Percentiles rank a stretch among this genome's conserved stretches.
These are phyloP conservation scores for Claviceps sp. DNA, from an alignment of 2,329 filamentous ascomycete species.

Conservation along the genomic window DNA sequence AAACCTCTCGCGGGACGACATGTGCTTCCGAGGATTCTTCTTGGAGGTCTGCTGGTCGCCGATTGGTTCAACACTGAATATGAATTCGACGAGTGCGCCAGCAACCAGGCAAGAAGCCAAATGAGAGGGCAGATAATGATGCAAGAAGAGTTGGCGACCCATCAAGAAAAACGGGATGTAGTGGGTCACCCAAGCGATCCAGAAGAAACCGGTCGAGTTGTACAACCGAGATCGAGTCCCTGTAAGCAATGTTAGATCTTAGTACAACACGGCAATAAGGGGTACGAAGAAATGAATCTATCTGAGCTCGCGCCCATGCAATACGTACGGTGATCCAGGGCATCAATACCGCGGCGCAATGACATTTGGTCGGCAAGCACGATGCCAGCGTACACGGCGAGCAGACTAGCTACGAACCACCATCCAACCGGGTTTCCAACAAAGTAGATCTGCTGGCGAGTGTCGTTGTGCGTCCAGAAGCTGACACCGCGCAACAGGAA, in stretches of 20 bases:
- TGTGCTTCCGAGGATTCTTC: slow-evolving; percentile 39
- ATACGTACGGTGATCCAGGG: slow-evolving; percentile 78
- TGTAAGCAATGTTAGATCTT: slow-evolving; percentile 24
- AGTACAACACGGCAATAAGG: neutral
- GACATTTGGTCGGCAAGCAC: slow-evolving; percentile 88
- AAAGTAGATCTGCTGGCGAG: slow-evolving; percentile 95
- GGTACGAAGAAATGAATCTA: neutral
- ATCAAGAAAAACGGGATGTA: slow-evolving; percentile 97
- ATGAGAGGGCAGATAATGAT: slow-evolving; percentile 94
- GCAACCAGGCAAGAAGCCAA: slow-evolving; percentile 82
- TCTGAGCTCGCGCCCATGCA: neutral
- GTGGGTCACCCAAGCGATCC: slow-evolving; percentile 93
- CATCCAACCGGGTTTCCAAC: slow-evolving; percentile 92
- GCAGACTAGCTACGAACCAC: slow-evolving; percentile 87
- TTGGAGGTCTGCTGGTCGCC: slow-evolving; percentile 30
- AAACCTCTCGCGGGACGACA: slow-evolving; percentile 72
- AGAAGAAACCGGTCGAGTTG: slow-evolving; percentile 98
- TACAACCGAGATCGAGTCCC: slow-evolving; percentile 88
- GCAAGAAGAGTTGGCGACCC: slow-evolving; percentile 94
- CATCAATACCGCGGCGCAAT: slow-evolving; percentile 82
- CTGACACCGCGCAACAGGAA: slow-evolving; percentile 94
- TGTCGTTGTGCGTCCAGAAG: slow-evolving; percentile 97
- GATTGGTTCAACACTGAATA: slow-evolving; percentile 76
- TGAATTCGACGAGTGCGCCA: slow-evolving; percentile 83
- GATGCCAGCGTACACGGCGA: slow-evolving; percentile 89